A percentile compares a stretch with the other conserved stretches of the same genome.
Conservation (phyloP, 495 filamentous ascomycete species). For the Tuber melanosporum region DNA sequence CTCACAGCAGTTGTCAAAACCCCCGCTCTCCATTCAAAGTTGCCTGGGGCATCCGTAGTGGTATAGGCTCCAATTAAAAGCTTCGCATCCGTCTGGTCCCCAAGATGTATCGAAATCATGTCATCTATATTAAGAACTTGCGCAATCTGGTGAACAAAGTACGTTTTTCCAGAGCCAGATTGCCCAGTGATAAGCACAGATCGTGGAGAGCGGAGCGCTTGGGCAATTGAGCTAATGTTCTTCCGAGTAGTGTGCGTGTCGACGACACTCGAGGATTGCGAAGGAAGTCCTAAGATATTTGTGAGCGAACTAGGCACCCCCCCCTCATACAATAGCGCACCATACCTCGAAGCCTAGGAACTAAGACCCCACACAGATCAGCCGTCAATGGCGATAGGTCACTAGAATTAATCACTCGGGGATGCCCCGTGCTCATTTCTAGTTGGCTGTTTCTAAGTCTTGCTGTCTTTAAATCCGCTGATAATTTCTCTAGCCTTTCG, state of each 20-base stretch:
- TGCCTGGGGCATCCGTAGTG: slow-evolving; percentile 72
- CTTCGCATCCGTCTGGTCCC: slow-evolving; percentile 96
- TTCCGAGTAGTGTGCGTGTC: slow-evolving; percentile 61
- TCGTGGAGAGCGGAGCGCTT: slow-evolving; percentile 55
- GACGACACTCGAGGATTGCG: slow-evolving; percentile 54
- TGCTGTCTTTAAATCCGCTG: slow-evolving; percentile 45
- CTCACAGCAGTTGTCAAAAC: slow-evolving; percentile 85
- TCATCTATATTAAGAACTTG: slow-evolving; percentile 61
- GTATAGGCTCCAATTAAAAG: slow-evolving; percentile 90
- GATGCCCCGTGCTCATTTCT: slow-evolving; percentile 36
- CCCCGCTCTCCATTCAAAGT: slow-evolving; percentile 88
- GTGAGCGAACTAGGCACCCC: slow-evolving; percentile 53
- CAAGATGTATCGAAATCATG: slow-evolving; percentile 87
- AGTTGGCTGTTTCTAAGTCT: slow-evolving; percentile 35
- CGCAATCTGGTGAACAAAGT: slow-evolving; percentile 74
- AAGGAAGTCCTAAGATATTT: slow-evolving; percentile 51
- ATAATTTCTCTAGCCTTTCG: slow-evolving; percentile 50
- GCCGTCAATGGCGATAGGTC: slow-evolving; percentile 51
- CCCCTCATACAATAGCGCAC: slow-evolving; percentile 2
- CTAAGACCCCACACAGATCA: slow-evolving; percentile 46
- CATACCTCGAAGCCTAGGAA: slow-evolving; percentile 35
- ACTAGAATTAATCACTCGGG: slow-evolving; percentile 42
- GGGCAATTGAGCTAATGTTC: slow-evolving; percentile 65
- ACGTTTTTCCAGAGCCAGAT: slow-evolving; percentile 85
- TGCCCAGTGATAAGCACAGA: slow-evolving; percentile 77